phyloP scores from a whole-genome alignment of 306 rosid species.

The Prunus salicina region DNA sequence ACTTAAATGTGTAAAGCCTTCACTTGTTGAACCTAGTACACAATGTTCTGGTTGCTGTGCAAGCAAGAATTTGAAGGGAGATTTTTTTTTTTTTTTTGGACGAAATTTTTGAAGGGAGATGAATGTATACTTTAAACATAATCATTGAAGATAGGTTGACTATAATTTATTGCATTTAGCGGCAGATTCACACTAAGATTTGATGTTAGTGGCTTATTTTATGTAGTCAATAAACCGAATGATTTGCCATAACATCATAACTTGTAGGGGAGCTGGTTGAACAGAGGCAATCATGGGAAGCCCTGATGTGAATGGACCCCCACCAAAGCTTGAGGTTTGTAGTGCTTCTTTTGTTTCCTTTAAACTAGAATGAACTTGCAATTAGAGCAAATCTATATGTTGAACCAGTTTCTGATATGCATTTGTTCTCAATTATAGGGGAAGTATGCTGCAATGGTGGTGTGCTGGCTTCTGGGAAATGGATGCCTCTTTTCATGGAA shows the following conservation, averaged over 20 bases:
- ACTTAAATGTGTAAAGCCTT: not conserved
- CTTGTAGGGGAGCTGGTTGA: conserved; percentile 22
- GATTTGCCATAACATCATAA: not conserved
- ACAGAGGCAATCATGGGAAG: conserved; percentile 29
- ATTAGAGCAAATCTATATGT: not conserved
- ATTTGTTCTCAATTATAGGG: conserved; percentile 44
- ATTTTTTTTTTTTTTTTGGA: no score
- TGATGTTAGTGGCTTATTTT: not conserved
- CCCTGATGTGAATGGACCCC: conserved; percentile 31
- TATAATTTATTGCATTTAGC: not conserved
- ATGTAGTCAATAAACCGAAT: not conserved
- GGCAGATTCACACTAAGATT: not conserved
- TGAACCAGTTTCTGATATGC: conserved; percentile 5
- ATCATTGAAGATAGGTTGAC: not conserved
- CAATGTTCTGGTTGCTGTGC: not conserved
- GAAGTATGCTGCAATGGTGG: conserved; percentile 45
- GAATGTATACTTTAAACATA: not conserved
- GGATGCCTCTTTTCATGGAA: conserved; percentile 89
- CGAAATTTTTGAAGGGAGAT: not conserved
- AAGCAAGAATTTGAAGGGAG: not conserved
- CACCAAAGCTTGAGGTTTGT: conserved; percentile 55
- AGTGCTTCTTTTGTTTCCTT: not conserved
- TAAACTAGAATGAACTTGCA: not conserved
- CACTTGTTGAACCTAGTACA: not conserved
- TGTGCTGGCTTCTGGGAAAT: conserved; percentile 91